A percentile compares a stretch with the other conserved stretches of the same genome.
Conservation (phyloP, 441 rosid species). For the Mallotus repandus region DNA sequence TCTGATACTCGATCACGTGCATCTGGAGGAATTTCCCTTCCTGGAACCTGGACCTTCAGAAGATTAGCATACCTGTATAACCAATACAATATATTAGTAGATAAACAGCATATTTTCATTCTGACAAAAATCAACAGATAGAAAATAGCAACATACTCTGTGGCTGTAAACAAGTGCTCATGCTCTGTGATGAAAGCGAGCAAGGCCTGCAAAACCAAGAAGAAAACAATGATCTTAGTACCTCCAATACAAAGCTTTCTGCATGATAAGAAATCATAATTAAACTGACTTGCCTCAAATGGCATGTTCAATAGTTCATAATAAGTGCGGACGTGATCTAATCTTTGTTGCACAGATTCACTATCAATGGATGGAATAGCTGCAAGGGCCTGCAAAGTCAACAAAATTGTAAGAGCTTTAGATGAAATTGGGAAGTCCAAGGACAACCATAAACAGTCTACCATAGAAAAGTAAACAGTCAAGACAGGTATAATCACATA, state of each 20-base stretch:
- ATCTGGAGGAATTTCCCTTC: constrained; percentile 79
- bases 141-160: constrained; percentile 59
- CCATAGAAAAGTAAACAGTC: background rate
- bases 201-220: constrained; percentile 59
- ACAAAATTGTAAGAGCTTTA: background rate
- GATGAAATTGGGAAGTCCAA: constrained; percentile 6
- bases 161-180: constrained; percentile 54
- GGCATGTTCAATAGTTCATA: constrained; percentile 95
- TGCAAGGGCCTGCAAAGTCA: constrained; percentile 69
- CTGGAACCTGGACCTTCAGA: constrained; percentile 66
- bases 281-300: constrained; percentile 64
- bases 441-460: constrained; percentile 1
- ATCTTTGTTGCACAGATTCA: constrained; percentile 65
- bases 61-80: constrained; percentile 60
- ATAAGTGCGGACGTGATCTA: constrained; percentile 89
- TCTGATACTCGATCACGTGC: constrained; percentile 61
- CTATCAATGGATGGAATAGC: constrained; percentile 86
- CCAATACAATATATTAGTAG: background rate
- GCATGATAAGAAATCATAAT: background rate
- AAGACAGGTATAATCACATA: too few species aligned
- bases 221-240: constrained; percentile 12
- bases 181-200: constrained; percentile 88
- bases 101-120: background rate
- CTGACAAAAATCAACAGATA: background rate
- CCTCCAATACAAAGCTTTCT: background rate